These are phyloP conservation scores for Hypoxylon lienhwacheense DNA, from an alignment of 495 filamentous ascomycete genomes.

Conservation along the genomic window DNA sequence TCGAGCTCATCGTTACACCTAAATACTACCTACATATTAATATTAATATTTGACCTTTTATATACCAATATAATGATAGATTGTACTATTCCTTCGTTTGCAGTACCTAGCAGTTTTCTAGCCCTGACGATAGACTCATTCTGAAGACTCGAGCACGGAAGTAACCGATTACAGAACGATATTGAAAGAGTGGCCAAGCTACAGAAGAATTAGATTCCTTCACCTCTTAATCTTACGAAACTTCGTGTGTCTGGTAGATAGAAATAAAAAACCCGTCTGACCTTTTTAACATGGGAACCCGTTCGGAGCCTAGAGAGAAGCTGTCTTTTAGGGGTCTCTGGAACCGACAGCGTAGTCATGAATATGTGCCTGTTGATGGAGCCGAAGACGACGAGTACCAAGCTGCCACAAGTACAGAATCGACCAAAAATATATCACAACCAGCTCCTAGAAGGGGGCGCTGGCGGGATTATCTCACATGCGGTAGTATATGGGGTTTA, in stretches of 20 bases:
- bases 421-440: neutral
- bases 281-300: slow-evolving; percentile 9
- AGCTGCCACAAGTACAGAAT: slow-evolving; percentile 7
- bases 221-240: too few relatives aligned
- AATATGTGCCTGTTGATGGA: slow-evolving; percentile 22
- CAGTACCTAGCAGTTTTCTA: too few relatives aligned
- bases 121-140: too few relatives aligned
- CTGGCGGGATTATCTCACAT: slow-evolving; percentile 14
- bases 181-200: too few relatives aligned
- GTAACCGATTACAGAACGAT: too few relatives aligned
- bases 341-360: slow-evolving; percentile 14
- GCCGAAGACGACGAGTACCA: slow-evolving; percentile 17
- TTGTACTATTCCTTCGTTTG: too few relatives aligned
- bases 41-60: too few relatives aligned
- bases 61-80: too few relatives aligned
- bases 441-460: neutral
- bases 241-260: neutral
- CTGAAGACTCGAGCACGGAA: too few relatives aligned
- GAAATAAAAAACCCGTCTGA: neutral
- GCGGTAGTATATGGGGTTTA: slow-evolving; percentile 36
- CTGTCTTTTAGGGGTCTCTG: slow-evolving; percentile 16
- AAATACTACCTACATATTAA: too few relatives aligned
- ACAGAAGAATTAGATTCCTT: too few relatives aligned
- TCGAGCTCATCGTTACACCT: too few relatives aligned
- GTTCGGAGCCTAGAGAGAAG: slow-evolving; percentile 5